These are phyloP conservation scores for Agaricus sinodeliciosus DNA, from an alignment of 768 basidiomycete genomes.

Conservation along the genomic window DNA sequence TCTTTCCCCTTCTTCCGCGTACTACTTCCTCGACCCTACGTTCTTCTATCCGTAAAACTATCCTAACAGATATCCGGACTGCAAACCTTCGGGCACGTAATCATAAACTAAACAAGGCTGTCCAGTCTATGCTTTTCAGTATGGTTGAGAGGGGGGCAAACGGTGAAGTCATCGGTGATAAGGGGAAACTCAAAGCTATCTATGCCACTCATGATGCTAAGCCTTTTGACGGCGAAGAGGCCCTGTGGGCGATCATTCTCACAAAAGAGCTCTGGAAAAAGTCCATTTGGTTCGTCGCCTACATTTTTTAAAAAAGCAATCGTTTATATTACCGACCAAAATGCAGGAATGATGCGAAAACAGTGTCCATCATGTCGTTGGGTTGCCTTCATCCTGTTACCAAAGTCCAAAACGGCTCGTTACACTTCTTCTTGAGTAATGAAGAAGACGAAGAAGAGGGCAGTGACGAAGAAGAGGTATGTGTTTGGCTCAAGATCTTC, in stretches of 20 bases:
- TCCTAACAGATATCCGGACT: conserved; percentile 86
- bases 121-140: conserved; percentile 91
- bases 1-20: conserved; percentile 95
- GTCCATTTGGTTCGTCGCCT: conserved; percentile 62
- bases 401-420: conserved; percentile 90
- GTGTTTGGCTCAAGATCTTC: conserved; percentile 6
- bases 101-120: conserved; percentile 92
- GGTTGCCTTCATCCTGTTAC: conserved; percentile 91
- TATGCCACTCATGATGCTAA: conserved; percentile 31
- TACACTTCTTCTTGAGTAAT: conserved; percentile 95
- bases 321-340: background rate
- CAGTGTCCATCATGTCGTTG: conserved; percentile 85
- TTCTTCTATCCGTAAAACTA: conserved; percentile 84
- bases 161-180: conserved; percentile 74
- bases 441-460: conserved; percentile 72
- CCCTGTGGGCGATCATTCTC: conserved; percentile 95
- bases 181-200: conserved; percentile 57
- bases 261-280: conserved; percentile 95
- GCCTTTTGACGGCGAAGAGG: conserved; percentile 64
- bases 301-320: no score
- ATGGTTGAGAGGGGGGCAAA: conserved; percentile 95
- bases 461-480: conserved; percentile 62
- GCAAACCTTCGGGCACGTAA: conserved; percentile 87
- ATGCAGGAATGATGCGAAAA: conserved; percentile 79
- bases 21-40: conserved; percentile 84